Evolutionary conservation across 2,329 filamentous ascomycete species (phyloP).

Genomic region (Aureobasidium namibiae): DNA sequence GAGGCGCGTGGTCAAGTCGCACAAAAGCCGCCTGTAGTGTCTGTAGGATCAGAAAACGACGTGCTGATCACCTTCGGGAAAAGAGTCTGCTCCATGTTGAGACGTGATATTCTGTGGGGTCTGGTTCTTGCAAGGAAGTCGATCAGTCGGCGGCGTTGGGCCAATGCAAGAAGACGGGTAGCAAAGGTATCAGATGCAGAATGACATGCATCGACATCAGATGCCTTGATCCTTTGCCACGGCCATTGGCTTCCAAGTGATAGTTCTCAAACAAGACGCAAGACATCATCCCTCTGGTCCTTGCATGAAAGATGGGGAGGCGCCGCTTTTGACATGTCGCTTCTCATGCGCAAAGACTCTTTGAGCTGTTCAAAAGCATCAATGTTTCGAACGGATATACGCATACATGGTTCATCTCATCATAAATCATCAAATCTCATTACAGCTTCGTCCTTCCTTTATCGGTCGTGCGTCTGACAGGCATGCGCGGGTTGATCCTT

Average conservation of each 20-base stretch:
- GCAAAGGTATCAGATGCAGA: not conserved
- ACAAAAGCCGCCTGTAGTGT: not conserved
- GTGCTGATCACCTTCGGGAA: not conserved
- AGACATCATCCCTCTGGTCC: not conserved
- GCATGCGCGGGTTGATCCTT: slow-evolving; percentile 16
- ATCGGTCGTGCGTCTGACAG: slow-evolving; percentile 24
- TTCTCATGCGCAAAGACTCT: not conserved
- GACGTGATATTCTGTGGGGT: not conserved
- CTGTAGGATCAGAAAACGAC: not conserved
- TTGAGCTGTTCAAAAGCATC: not conserved
- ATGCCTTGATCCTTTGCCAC: not conserved
- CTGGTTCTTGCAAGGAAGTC: not conserved
- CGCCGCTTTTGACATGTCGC: slow-evolving; percentile 2
- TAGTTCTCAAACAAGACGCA: not conserved
- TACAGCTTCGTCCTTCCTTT: slow-evolving; percentile 30
- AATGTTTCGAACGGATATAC: not conserved
- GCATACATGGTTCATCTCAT: slow-evolving; percentile 9
- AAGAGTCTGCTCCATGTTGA: no score
- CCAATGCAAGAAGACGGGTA: not conserved
- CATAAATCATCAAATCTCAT: slow-evolving; percentile 12
- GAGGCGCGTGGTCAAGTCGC: slow-evolving; percentile 2
- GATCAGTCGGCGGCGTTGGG: not conserved
- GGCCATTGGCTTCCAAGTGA: not conserved
- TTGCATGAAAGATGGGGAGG: not conserved
- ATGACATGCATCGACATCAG: slow-evolving; percentile 1